These are phyloP conservation scores for Monilinia aucupariae DNA, from an alignment of 2,329 filamentous ascomycete species.

Conservation along the genomic window DNA sequence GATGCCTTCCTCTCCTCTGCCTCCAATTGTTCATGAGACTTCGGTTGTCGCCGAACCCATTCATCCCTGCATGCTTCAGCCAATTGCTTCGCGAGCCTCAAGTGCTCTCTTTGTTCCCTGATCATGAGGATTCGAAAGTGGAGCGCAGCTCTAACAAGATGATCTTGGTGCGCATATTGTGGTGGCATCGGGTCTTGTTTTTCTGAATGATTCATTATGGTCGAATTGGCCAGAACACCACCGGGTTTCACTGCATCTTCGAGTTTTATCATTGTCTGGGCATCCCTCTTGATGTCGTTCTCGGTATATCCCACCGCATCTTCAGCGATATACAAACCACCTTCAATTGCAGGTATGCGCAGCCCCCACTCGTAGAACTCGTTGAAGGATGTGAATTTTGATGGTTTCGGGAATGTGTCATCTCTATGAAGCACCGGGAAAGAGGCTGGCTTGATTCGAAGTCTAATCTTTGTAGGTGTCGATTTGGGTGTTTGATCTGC, in stretches of 20 bases:
- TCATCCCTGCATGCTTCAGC: constrained; percentile 74
- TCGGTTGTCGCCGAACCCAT: constrained; percentile 68
- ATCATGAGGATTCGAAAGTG: constrained; percentile 77
- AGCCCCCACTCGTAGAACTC: constrained; percentile 52
- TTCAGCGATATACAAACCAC: constrained; percentile 49
- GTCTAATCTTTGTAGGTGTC: constrained; percentile 43
- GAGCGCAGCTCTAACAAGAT: constrained; percentile 71
- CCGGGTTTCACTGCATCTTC: constrained; percentile 69
- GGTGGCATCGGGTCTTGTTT: constrained; percentile 64
- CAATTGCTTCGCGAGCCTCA: constrained; percentile 68
- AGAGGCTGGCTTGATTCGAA: constrained; percentile 43
- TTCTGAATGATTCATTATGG: constrained; percentile 67
- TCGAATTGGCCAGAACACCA: constrained; percentile 64
- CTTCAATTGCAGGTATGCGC: constrained; percentile 51
- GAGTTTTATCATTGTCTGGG: constrained; percentile 61
- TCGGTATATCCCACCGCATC: constrained; percentile 54
- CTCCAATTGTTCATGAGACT: constrained; percentile 74
- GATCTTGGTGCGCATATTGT: constrained; percentile 84
- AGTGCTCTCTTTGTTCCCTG: constrained; percentile 73
- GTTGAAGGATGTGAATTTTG: constrained; percentile 49
- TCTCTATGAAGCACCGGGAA: constrained; percentile 49
- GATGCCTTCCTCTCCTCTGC: constrained; percentile 67
- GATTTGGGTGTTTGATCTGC: constrained; percentile 27
- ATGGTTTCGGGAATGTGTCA: constrained; percentile 46
- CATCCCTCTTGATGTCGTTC: constrained; percentile 62